Conservation (phyloP, 1,284 basidiomycete genomes). For the Ustilago sp. region DNA sequence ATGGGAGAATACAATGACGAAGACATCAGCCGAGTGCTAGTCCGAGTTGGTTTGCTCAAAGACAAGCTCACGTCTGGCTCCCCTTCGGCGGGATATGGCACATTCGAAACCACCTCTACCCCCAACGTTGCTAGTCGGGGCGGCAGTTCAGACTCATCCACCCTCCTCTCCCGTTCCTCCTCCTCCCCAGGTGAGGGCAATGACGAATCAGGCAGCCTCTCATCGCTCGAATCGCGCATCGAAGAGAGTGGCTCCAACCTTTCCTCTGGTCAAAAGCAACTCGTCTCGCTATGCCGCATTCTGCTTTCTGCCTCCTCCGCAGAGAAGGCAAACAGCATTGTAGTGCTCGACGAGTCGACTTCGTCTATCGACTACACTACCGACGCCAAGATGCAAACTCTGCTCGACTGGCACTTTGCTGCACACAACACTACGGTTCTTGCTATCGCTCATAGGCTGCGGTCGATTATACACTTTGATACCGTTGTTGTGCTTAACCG, state of each 20-base stretch:
- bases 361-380: conserved; percentile 81
- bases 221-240: conserved; percentile 64
- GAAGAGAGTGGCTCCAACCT: conserved; percentile 67
- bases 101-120: conserved; percentile 15
- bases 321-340: conserved; percentile 34
- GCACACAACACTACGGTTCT: conserved; percentile 77
- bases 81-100: conserved; percentile 19
- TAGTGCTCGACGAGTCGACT: conserved; percentile 77
- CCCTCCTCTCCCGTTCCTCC: neutral
- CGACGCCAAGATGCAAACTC: conserved; percentile 83
- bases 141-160: conserved; percentile 24
- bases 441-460: conserved; percentile 79
- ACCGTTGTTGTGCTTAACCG: conserved; percentile 81
- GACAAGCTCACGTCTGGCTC: conserved; percentile 16
- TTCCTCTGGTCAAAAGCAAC: conserved; percentile 68
- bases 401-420: conserved; percentile 82
- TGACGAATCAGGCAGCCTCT: conserved; percentile 45
- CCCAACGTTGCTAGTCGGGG: neutral
- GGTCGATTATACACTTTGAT: conserved; percentile 84
- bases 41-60: conserved; percentile 63
- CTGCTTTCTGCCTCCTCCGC: conserved; percentile 56
- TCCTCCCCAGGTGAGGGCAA: neutral
- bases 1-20: conserved; percentile 64
- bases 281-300: conserved; percentile 68
- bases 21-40: conserved; percentile 64